Evolutionary conservation across 495 filamentous ascomycete genomes (phyloP).

Genomic region (Pyrenula massariospora): DNA sequence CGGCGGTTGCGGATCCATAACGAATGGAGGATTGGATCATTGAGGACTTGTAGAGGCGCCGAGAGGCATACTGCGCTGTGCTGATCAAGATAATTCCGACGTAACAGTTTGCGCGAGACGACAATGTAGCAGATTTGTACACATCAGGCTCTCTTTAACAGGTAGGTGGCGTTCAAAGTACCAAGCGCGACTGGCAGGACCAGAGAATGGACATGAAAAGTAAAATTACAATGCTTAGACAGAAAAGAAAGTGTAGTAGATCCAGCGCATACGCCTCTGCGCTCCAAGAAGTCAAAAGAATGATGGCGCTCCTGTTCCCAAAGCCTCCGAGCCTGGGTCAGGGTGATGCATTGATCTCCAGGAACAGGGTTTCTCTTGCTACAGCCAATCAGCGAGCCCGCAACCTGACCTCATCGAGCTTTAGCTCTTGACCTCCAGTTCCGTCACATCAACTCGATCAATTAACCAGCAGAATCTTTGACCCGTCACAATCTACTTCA

Average conservation of each 20-base stretch:
- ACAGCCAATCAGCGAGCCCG: background rate
- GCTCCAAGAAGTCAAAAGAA: too few relatives aligned
- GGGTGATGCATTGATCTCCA: background rate
- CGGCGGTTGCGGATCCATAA: background rate
- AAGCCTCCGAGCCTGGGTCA: background rate
- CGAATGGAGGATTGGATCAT: background rate
- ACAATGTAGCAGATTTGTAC: background rate
- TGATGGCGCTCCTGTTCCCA: too few relatives aligned
- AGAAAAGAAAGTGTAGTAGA: too few relatives aligned
- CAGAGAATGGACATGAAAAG: background rate
- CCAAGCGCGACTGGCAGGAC: background rate
- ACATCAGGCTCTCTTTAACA: background rate
- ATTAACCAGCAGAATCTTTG: background rate
- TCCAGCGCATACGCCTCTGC: too few relatives aligned
- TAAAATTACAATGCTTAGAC: background rate
- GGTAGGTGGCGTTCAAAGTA: background rate
- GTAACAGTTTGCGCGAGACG: too few relatives aligned
- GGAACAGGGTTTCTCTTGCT: background rate
- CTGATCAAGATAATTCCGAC: background rate
- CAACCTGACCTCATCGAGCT: constrained; percentile 1
- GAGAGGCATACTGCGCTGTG: background rate
- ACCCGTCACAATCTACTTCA: background rate
- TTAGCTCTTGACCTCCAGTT: background rate
- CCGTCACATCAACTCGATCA: background rate
- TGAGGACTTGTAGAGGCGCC: background rate